These are phyloP conservation scores for Abelmoschus esculentus DNA, from an alignment of 345 rosid genomes.

Conservation along the genomic window DNA sequence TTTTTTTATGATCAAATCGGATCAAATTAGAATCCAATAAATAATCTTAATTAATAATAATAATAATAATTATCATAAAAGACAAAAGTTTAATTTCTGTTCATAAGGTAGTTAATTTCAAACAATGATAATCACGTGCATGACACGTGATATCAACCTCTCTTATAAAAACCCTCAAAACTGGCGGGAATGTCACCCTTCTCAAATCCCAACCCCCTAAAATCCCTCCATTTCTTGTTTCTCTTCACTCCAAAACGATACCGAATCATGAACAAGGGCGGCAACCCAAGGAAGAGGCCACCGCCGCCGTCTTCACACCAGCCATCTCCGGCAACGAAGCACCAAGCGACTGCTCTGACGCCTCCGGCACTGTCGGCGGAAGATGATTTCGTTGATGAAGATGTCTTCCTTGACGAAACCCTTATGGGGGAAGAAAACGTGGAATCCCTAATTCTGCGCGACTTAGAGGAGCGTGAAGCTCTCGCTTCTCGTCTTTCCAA, in stretches of 20 bases:
- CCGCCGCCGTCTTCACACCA: conserved; percentile 36
- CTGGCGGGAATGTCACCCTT: conserved; percentile 35
- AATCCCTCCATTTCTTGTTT: conserved; percentile 5
- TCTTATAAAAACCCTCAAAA: conserved; percentile 11
- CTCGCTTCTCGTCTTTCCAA: conserved; percentile 49
- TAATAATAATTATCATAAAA: no score
- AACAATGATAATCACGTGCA: background rate
- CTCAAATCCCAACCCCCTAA: background rate
- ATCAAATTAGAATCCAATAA: no score
- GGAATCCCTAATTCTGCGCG: conserved; percentile 65
- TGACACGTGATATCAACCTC: background rate
- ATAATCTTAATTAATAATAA: no score
- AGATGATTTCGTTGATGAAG: conserved; percentile 83
- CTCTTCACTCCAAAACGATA: background rate
- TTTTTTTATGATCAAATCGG: no score
- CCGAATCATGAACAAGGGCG: conserved; percentile 36
- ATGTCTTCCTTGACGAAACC: conserved; percentile 73
- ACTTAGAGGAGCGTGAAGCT: conserved; percentile 63
- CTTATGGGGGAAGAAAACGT: conserved; percentile 53
- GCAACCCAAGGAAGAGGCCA: conserved; percentile 56
- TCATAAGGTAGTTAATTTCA: no score
- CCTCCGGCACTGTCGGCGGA: conserved; percentile 29
- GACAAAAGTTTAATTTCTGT: no score
- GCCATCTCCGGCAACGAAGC: conserved; percentile 41
- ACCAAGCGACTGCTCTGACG: conserved; percentile 30